These are phyloP conservation scores for Amanita brunnescens DNA, from an alignment of 768 basidiomycete species.

Conservation along the genomic window DNA sequence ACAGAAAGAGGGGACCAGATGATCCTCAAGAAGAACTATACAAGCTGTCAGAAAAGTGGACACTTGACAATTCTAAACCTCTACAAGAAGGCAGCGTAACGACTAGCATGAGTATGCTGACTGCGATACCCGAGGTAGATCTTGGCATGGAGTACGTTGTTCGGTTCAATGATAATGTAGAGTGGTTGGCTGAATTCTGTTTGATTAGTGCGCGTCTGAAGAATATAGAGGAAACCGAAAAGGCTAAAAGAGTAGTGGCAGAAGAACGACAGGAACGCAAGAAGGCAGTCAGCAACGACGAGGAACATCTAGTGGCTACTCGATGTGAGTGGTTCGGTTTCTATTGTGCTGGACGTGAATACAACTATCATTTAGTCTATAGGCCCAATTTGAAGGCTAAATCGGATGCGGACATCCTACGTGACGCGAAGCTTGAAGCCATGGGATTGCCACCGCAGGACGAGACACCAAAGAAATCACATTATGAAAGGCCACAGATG, in stretches of 20 bases:
- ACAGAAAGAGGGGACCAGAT: conserved; percentile 32
- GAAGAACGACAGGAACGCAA: conserved; percentile 61
- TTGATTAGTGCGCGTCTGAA: conserved; percentile 65
- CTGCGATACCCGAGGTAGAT: conserved; percentile 96
- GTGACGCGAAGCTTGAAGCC: conserved; percentile 82
- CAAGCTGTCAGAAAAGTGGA: conserved; percentile 61
- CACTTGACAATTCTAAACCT: conserved; percentile 45
- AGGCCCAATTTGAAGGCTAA: conserved; percentile 75
- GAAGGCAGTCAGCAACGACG: conserved; percentile 44
- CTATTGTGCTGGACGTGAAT: conserved; percentile 3
- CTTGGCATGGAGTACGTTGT: conserved; percentile 91
- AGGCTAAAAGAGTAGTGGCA: conserved; percentile 80
- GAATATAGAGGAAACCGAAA: conserved; percentile 98
- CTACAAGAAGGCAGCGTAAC: conserved; percentile 89
- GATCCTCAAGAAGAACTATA: conserved; percentile 79
- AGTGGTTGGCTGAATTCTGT: conserved; percentile 1
- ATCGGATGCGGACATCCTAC: conserved; percentile 81
- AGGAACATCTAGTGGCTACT: conserved; percentile 77
- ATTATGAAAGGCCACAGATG: conserved; percentile 59
- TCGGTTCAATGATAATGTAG: background rate
- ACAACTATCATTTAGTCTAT: conserved; percentile 48
- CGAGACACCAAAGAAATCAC: conserved; percentile 35
- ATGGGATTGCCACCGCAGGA: conserved; percentile 65
- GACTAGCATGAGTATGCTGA: conserved; percentile 90
- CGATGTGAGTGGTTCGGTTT: conserved; percentile 56